Conservation (phyloP, 768 basidiomycete genomes). For the Agaricus blazei region DNA sequence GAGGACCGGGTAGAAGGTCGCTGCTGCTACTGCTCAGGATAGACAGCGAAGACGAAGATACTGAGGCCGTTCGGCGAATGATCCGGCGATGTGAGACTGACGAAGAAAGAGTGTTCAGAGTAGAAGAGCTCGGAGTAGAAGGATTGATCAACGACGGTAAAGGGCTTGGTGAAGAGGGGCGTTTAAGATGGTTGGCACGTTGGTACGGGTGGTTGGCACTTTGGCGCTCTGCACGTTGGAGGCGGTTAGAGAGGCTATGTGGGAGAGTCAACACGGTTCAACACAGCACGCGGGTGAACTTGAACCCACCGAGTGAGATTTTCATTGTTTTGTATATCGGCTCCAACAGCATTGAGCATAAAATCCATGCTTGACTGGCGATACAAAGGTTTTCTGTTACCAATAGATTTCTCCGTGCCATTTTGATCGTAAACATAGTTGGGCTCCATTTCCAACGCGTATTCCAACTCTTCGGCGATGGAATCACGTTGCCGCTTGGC, state of each 20-base stretch:
- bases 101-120: slow-evolving; percentile 46
- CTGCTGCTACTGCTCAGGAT: slow-evolving; percentile 31
- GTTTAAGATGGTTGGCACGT: slow-evolving; percentile 27
- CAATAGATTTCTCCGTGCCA: slow-evolving; percentile 21
- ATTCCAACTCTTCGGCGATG: slow-evolving; percentile 45
- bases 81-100: slow-evolving; percentile 31
- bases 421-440: slow-evolving; percentile 24
- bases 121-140: slow-evolving; percentile 63
- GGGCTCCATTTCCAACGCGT: slow-evolving; percentile 29
- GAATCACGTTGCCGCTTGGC: slow-evolving; percentile 31
- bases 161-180: slow-evolving; percentile 36
- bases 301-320: slow-evolving; percentile 56
- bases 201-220: slow-evolving; percentile 57
- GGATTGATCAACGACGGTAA: slow-evolving; percentile 43
- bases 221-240: slow-evolving; percentile 61
- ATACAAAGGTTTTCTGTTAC: slow-evolving; percentile 54
- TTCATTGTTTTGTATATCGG: slow-evolving; percentile 44
- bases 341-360: slow-evolving; percentile 44
- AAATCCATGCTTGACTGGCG: slow-evolving; percentile 89
- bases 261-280: background rate
- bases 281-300: background rate
- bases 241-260: slow-evolving; percentile 55
- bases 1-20: slow-evolving; percentile 36
- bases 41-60: slow-evolving; percentile 40
- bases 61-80: slow-evolving; percentile 40